phyloP scores from a whole-genome alignment of 1,284 basidiomycete genomes.

The Papiliotrema terrestris region DNA sequence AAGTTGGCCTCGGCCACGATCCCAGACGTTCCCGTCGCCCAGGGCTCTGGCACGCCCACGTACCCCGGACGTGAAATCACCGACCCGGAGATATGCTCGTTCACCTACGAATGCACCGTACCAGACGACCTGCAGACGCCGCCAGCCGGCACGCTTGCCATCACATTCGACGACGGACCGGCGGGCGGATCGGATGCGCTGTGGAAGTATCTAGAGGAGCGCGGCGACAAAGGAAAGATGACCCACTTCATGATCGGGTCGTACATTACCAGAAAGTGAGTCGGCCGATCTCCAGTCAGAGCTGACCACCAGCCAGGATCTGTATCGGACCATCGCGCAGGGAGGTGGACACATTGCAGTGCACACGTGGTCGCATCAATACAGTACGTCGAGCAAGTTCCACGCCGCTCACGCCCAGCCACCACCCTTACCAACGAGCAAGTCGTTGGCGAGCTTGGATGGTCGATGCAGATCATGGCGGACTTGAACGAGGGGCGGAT shows the following conservation, averaged over 20 bases:
- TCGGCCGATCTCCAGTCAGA: slow-evolving; percentile 2
- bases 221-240: slow-evolving; percentile 51
- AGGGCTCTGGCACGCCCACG: slow-evolving; percentile 30
- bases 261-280: slow-evolving; percentile 32
- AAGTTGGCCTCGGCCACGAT: slow-evolving; percentile 29
- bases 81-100: slow-evolving; percentile 40
- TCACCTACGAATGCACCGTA: slow-evolving; percentile 41
- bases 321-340: slow-evolving; percentile 23
- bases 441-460: slow-evolving; percentile 56
- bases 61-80: slow-evolving; percentile 23
- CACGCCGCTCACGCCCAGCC: slow-evolving; percentile 18
- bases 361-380: slow-evolving; percentile 55
- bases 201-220: slow-evolving; percentile 52
- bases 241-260: slow-evolving; percentile 59
- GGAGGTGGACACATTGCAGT: slow-evolving; percentile 47
- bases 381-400: slow-evolving; percentile 28
- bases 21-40: slow-evolving; percentile 27
- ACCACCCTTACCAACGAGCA: slow-evolving; percentile 56
- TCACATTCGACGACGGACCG: slow-evolving; percentile 55
- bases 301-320: slow-evolving; percentile 15
- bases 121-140: slow-evolving; percentile 34
- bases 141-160: slow-evolving; percentile 37
- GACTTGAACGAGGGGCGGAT: slow-evolving; percentile 45
- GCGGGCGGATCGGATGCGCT: slow-evolving; percentile 52
- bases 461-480: slow-evolving; percentile 48